Conservation (phyloP, 352 stramenopile genomes). For the Globisporangium spinosum region DNA sequence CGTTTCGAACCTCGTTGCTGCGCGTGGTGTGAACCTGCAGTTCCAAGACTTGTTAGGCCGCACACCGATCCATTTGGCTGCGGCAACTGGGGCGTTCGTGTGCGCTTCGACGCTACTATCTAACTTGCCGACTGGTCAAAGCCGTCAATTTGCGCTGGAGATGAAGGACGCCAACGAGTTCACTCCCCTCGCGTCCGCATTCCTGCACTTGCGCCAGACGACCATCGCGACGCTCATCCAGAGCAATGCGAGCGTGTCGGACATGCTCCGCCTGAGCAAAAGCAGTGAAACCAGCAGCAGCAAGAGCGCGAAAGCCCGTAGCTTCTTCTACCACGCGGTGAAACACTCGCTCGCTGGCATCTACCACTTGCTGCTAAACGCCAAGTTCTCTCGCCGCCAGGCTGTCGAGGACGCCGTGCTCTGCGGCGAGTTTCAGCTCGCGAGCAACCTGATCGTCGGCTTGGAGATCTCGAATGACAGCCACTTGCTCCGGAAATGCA, state of each 20-base stretch:
- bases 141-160: conserved; percentile 12
- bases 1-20: conserved; percentile 57
- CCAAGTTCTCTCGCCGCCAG: conserved; percentile 69
- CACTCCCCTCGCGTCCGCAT: conserved; percentile 51
- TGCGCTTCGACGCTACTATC: conserved; percentile 54
- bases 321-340: conserved; percentile 74
- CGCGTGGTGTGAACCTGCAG: conserved; percentile 34
- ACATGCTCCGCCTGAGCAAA: conserved; percentile 39
- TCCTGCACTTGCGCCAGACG: conserved; percentile 52
- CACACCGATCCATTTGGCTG: conserved; percentile 56
- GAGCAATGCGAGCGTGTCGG: conserved; percentile 47
- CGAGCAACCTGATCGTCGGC: conserved; percentile 54
- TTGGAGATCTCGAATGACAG: conserved; percentile 43
- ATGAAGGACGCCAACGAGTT: conserved; percentile 30
- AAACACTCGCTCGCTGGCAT: conserved; percentile 61
- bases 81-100: conserved; percentile 64
- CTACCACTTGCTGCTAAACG: conserved; percentile 66
- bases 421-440: conserved; percentile 63
- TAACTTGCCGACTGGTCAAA: not conserved
- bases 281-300: conserved; percentile 27
- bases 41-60: conserved; percentile 41
- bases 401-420: conserved; percentile 64
- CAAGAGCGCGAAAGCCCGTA: conserved; percentile 20
- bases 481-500: conserved; percentile 33
- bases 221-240: conserved; percentile 74